Evolutionary conservation across 2,329 filamentous ascomycete species (phyloP).

Genomic region (Trichoderma asperellum): DNA sequence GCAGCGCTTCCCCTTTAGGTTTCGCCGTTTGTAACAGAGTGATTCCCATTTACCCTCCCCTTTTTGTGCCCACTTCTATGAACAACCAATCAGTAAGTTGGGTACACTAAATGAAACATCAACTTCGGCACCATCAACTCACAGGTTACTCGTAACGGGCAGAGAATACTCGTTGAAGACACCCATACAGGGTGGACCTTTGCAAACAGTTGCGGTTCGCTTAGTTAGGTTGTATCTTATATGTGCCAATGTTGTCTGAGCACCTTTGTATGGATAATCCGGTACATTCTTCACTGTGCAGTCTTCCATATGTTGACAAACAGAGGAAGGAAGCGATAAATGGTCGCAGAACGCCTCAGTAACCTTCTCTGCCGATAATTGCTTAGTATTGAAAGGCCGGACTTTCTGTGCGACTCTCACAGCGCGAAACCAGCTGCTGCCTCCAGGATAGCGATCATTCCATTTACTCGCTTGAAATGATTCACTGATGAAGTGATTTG

Average conservation of each 20-base stretch:
- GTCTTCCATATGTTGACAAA: slow-evolving; percentile 29
- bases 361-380: neutral
- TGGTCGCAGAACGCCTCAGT: neutral
- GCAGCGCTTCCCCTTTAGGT: neutral
- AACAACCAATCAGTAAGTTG: neutral
- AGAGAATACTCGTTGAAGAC: neutral
- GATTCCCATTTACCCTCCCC: neutral
- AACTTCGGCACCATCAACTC: neutral
- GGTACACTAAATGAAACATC: neutral
- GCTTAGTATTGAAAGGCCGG: neutral
- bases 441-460: slow-evolving; percentile 25
- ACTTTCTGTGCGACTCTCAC: neutral
- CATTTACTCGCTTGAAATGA: slow-evolving; percentile 22
- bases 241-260: slow-evolving; percentile 22
- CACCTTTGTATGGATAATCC: slow-evolving; percentile 25
- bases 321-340: slow-evolving; percentile 12
- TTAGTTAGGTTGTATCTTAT: slow-evolving; percentile 29
- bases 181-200: slow-evolving; percentile 24
- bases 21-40: neutral
- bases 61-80: neutral
- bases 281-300: slow-evolving; percentile 21
- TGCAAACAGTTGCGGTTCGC: slow-evolving; percentile 27
- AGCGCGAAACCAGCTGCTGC: slow-evolving; percentile 26
- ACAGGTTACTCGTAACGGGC: neutral
- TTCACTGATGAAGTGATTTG: slow-evolving; percentile 27